These are phyloP conservation scores for Eimeria tenella DNA, from an alignment of 169 alveolate genomes.

Conservation along the genomic window DNA sequence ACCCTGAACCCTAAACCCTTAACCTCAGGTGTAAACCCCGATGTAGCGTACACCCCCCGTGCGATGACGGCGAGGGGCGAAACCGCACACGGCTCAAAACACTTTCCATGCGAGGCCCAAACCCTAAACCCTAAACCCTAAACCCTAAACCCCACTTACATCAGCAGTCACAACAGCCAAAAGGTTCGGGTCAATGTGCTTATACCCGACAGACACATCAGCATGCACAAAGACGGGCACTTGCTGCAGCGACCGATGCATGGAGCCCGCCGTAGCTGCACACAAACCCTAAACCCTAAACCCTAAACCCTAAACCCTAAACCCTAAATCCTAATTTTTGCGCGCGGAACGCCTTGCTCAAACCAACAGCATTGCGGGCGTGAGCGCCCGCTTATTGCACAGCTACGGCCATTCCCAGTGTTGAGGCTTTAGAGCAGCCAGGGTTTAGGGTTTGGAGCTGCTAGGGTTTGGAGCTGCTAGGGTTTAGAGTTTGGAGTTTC, in stretches of 20 bases:
- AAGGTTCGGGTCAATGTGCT: constrained; percentile 83
- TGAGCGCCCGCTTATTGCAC: background rate
- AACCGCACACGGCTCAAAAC: background rate
- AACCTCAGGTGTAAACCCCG: background rate
- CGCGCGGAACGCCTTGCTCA: too few relatives aligned
- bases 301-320: background rate
- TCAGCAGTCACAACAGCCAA: constrained; percentile 73
- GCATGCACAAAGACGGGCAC: constrained; percentile 84
- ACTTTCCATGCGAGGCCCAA: background rate
- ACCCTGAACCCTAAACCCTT: constrained; percentile 9
- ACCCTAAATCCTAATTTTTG: background rate
- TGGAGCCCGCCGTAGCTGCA: constrained; percentile 85
- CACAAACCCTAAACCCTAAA: constrained; percentile 24
- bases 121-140: constrained; percentile 24
- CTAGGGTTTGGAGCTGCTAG: background rate
- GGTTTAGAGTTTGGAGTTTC: background rate
- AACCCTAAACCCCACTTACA: constrained; percentile 7
- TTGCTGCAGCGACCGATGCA: constrained; percentile 82
- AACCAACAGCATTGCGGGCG: background rate
- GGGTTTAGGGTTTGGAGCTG: constrained; percentile 1
- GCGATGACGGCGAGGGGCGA: too few relatives aligned
- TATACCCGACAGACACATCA: constrained; percentile 81
- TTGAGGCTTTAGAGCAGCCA: background rate
- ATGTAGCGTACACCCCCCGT: too few relatives aligned
- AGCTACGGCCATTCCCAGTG: background rate